phyloP scores from a whole-genome alignment of 306 rosid species.

The Rosa lucieae region DNA sequence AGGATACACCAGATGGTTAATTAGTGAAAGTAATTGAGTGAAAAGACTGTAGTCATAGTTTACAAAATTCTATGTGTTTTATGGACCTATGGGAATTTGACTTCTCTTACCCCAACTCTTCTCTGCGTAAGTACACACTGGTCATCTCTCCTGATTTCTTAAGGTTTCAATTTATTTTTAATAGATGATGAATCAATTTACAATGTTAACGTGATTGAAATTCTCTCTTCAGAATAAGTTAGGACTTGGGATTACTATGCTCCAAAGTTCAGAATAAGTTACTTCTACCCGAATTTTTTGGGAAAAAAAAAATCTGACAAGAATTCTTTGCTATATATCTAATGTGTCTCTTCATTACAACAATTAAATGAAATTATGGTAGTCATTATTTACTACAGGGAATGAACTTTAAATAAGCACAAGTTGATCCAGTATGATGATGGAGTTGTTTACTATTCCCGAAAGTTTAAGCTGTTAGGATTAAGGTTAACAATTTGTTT shows the following conservation, averaged over 20 bases:
- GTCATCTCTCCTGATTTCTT: slow-evolving; percentile 18
- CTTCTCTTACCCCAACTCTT: neutral
- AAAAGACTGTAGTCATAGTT: neutral
- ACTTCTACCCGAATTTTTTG: no score
- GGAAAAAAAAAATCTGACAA: no score
- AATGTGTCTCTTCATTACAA: no score
- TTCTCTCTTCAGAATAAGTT: no score
- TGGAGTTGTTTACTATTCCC: neutral
- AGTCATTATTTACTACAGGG: neutral
- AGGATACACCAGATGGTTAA: slow-evolving; percentile 1
- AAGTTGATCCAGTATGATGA: neutral
- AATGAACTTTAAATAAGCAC: neutral
- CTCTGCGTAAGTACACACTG: slow-evolving; percentile 10
- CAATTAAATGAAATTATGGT: neutral
- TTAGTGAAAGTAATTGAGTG: neutral
- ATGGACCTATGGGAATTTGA: slow-evolving; percentile 1
- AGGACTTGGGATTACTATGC: no score
- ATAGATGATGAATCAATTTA: neutral
- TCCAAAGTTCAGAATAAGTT: no score
- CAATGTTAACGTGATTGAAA: no score
- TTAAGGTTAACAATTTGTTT: neutral
- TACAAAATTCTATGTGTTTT: neutral
- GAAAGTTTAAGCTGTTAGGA: neutral
- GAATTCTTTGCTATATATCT: no score
- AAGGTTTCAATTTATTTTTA: slow-evolving; percentile 8